Base-by-base conservation (phyloP, 768 basidiomycete genomes). In the Hericium erinaceus region DNA sequence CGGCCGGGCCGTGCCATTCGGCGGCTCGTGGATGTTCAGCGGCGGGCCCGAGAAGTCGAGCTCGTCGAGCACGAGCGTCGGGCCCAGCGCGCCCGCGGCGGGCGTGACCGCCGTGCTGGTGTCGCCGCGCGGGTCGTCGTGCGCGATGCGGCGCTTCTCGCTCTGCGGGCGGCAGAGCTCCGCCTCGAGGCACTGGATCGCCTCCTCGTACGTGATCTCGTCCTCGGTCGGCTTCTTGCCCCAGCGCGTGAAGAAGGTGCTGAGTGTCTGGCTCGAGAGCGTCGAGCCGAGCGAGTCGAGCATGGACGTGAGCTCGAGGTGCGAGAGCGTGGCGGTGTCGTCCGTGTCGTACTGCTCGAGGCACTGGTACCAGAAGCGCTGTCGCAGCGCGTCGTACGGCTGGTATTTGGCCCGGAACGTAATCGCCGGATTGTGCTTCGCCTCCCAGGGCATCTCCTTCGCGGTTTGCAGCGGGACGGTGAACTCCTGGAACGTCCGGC, bases 281-380 rank as follows among this genome's bases (percentile, higher is more conserved):
- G 95, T 98, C 3, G 94, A 97, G 4, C 94, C 94, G 39, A 99
- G 84, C 2, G 95, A 95, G 73, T 98, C 95, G 46, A 99, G 85
- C 90, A 98, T 94, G 11, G 90, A 90, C 0, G 88, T 90, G 37
- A 97, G 77, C 70, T 98, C 97, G 56, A 95, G 74, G 60, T 86
- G 85, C 0, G 92, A 93, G 41, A 95, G 72, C 1, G 79, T 68
- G 20, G 74, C 73, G 0, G 84, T 88, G 60, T 94, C 90, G 69
- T 95, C 93, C 0, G 85, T 80, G 64, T 97, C 95, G 71, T 98
- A 98, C 63, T 95, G 89, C 53, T 81, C 80, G 41, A 95, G 79
- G 69, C 92, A 94, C 61, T 89, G 85, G 2, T 83, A 76, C 94
- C 94, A 97, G 77, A 95, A 94, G 2, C 81, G 82, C 65, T 93